Conservation (phyloP, 441 rosid genomes). For the Arabidopsis lyrata region DNA sequence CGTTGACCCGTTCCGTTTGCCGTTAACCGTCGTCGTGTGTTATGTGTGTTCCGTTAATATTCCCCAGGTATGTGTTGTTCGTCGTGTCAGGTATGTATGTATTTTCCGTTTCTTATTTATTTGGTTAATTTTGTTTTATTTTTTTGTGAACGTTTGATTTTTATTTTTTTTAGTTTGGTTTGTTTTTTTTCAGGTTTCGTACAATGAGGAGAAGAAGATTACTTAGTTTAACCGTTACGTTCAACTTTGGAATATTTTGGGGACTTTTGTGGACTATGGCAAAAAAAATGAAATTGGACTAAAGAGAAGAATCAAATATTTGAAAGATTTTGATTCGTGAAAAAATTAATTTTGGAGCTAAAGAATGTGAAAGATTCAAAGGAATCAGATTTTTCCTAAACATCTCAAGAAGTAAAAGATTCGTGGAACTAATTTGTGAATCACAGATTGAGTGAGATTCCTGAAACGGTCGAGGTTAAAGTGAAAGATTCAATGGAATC, state of each 20-base stretch:
- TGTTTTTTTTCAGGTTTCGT: slow-evolving; percentile 24
- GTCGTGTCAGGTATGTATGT: slow-evolving; percentile 35
- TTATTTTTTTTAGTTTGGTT: not conserved
- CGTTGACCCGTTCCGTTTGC: slow-evolving; percentile 34
- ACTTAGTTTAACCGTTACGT: slow-evolving; percentile 23
- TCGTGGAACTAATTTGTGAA: not conserved
- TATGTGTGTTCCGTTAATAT: slow-evolving; percentile 20
- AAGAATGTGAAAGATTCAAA: not conserved
- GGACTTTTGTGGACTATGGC: slow-evolving; percentile 12
- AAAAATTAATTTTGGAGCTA: not conserved
- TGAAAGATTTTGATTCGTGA: slow-evolving; percentile 23
- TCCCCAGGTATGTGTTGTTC: slow-evolving; percentile 36
- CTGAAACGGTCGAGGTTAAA: not conserved
- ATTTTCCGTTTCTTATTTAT: slow-evolving; percentile 13
- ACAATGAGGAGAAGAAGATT: not conserved
- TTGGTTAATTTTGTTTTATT: not conserved
- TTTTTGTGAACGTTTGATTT: slow-evolving; percentile 5
- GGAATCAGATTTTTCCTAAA: not conserved
- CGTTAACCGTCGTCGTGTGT: slow-evolving; percentile 25
- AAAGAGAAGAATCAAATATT: slow-evolving; percentile 3
- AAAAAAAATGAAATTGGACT: slow-evolving; percentile 5
- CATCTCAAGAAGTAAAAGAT: not conserved
- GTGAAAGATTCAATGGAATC: slow-evolving; percentile 1
- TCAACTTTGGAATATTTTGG: not conserved
- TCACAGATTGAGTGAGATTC: not conserved